These are phyloP conservation scores for Nannizzia gypsea DNA, from an alignment of 2,329 filamentous ascomycete genomes.

Conservation along the genomic window DNA sequence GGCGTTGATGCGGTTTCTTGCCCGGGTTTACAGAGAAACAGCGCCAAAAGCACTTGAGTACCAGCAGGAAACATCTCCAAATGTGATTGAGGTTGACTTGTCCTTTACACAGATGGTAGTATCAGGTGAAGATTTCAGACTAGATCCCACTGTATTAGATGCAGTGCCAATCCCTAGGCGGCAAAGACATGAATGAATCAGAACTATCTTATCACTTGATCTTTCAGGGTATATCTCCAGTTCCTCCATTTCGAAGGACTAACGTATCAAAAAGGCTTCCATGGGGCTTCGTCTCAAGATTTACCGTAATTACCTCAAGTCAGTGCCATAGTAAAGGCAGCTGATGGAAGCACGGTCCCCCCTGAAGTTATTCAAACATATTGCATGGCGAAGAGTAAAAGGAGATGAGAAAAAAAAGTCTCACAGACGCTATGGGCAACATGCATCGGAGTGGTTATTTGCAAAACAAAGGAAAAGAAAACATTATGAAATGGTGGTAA, in stretches of 20 bases:
- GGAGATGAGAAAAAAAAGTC: neutral
- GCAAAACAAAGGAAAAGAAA: neutral
- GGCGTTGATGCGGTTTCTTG: constrained; percentile 3
- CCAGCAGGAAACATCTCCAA: neutral
- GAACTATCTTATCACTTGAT: neutral
- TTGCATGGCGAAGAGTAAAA: neutral
- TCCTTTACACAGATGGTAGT: neutral
- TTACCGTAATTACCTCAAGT: no score
- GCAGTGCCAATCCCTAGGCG: neutral
- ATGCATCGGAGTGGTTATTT: neutral
- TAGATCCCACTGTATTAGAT: neutral
- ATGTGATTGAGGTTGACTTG: neutral
- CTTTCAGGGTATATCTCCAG: neutral
- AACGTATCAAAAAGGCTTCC: neutral
- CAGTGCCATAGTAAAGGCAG: neutral
- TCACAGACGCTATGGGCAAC: neutral
- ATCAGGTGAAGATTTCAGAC: neutral
- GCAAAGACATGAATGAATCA: neutral
- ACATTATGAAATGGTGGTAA: neutral
- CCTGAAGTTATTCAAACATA: neutral
- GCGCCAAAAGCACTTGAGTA: neutral
- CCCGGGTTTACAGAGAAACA: neutral
- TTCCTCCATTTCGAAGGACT: neutral
- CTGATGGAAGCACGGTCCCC: neutral
- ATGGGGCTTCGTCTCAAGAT: neutral